Base-by-base conservation (phyloP, 768 basidiomycete species). In the Trametes elegans region DNA sequence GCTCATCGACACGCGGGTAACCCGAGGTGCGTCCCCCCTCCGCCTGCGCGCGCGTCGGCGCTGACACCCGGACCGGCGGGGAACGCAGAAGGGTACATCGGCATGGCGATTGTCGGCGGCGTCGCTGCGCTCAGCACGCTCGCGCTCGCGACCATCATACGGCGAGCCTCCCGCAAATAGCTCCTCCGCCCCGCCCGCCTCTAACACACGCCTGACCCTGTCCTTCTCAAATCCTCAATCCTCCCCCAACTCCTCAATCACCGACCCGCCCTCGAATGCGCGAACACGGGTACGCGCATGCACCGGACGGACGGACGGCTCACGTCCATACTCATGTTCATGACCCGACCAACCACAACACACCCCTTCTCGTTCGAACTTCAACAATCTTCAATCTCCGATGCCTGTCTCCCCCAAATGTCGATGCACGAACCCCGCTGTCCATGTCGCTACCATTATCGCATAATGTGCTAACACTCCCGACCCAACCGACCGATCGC, bases 21-120 rank as follows among this genome's bases (percentile, higher is more conserved):
- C 90, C 46, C 83, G 83, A 75, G 93, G 93, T 91, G 61, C 34
- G 77, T 70, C 13, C 9, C 23, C 27, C 13, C 24, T 49, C n/a
- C 28, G 24, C 14, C 27, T 21, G 10, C 34, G n/a, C 27, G 16
- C 13, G 8, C 26, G 42, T 21, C 28, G 35, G 9, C 53, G 11
- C 58, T 41, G 31, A 49, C 51, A 43, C 21, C 38, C 18, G n/a
- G 14, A 19, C 13, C 5, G 11, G 13, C 14, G n/a, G 5, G 49
- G 8, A 9, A 21, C 31, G 6, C 69, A 95, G 96, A 99, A 71
- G 95, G 95, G n/a, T 98, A 98, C 70, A 91, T 98, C 45, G 97
- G 97, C 42, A 93, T 99, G 88, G 97, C 94, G 13, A 78, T 99
- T 38, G 92, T 86, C 18, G 95, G 95, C 46, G 93, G 94, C 50